These are phyloP conservation scores for Colletotrichum godetiae DNA, from an alignment of 2,329 filamentous ascomycete genomes.

Conservation along the genomic window DNA sequence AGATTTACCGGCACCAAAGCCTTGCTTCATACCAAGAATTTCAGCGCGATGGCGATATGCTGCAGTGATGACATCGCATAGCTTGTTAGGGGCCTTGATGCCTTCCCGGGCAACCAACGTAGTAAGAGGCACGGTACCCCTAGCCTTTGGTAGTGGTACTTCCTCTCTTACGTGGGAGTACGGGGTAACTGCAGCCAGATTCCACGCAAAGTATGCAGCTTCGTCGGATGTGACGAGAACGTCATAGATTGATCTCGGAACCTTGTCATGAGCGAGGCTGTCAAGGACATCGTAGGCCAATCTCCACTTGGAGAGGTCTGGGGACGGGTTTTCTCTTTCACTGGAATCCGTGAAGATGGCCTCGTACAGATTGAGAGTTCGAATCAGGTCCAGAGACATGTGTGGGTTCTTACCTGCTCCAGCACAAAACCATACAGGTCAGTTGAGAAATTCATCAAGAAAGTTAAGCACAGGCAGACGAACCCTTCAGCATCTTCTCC, in stretches of 20 bases:
- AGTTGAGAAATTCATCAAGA: background rate
- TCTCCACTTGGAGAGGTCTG: constrained; percentile 71
- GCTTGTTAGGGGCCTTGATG: constrained; percentile 82
- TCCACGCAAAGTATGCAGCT: constrained; percentile 80
- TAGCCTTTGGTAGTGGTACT: constrained; percentile 52
- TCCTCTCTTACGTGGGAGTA: constrained; percentile 70
- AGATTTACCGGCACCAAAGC: constrained; percentile 58
- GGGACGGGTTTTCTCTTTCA: constrained; percentile 60
- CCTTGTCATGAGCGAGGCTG: constrained; percentile 56
- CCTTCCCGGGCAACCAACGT: constrained; percentile 78
- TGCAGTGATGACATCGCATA: constrained; percentile 74
- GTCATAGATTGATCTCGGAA: constrained; percentile 60
- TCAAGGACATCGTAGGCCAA: constrained; percentile 73
- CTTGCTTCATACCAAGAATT: constrained; percentile 72
- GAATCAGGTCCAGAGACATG: constrained; percentile 72
- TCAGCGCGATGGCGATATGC: constrained; percentile 71
- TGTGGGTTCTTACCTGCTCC: constrained; percentile 66
- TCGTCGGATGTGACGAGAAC: constrained; percentile 72
- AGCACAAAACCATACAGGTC: background rate
- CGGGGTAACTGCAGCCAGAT: constrained; percentile 78
- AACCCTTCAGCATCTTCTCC: constrained; percentile 89
- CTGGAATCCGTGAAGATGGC: constrained; percentile 80
- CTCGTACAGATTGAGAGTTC: constrained; percentile 75
- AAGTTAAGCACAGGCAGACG: background rate
- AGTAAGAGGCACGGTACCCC: constrained; percentile 58